Percentiles rank a stretch among this genome's conserved stretches.
Conservation (phyloP, 2,329 filamentous ascomycete genomes). For the Neocatenulostroma microsporum region DNA sequence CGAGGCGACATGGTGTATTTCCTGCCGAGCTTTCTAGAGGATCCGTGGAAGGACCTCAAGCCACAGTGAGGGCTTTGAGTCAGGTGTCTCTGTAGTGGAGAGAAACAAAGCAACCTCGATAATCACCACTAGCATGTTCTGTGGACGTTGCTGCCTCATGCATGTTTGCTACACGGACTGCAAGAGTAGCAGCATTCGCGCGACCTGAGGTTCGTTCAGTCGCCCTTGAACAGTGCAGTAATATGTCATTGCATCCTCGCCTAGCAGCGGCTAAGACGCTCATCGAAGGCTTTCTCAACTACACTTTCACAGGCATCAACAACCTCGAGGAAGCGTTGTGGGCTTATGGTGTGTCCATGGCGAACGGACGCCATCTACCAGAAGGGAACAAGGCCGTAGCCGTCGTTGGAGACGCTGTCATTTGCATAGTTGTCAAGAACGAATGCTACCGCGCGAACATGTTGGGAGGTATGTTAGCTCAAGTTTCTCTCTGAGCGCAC, state of each 20-base stretch:
- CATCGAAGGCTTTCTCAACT: constrained; percentile 1
- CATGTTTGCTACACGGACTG: too few species aligned
- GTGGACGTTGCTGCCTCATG: too few species aligned
- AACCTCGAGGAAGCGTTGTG: constrained; percentile 4
- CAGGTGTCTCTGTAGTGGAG: too few species aligned
- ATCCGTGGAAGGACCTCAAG: constrained; percentile 57
- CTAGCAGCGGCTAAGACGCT: neutral
- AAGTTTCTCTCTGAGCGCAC: neutral
- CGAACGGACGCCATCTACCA: neutral
- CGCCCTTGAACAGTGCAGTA: too few species aligned
- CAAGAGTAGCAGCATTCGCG: too few species aligned
- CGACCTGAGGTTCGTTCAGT: too few species aligned
- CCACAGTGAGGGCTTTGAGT: constrained; percentile 6
- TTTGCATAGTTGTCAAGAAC: constrained; percentile 3
- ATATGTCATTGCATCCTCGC: neutral
- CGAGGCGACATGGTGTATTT: constrained; percentile 62
- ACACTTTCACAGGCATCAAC: neutral
- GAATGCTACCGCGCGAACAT: constrained; percentile 4
- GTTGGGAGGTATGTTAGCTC: constrained; percentile 1
- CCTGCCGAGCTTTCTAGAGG: constrained; percentile 59
- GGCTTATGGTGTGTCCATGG: neutral
- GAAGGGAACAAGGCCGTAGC: constrained; percentile 6
- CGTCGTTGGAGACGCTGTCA: constrained; percentile 4
- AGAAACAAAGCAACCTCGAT: too few species aligned
- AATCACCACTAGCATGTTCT: too few species aligned